A percentile compares a stretch with the other conserved stretches of the same genome.
phyloP scores from a whole-genome alignment of 2,329 filamentous ascomycete genomes.

The Fusarium denticulatum region DNA sequence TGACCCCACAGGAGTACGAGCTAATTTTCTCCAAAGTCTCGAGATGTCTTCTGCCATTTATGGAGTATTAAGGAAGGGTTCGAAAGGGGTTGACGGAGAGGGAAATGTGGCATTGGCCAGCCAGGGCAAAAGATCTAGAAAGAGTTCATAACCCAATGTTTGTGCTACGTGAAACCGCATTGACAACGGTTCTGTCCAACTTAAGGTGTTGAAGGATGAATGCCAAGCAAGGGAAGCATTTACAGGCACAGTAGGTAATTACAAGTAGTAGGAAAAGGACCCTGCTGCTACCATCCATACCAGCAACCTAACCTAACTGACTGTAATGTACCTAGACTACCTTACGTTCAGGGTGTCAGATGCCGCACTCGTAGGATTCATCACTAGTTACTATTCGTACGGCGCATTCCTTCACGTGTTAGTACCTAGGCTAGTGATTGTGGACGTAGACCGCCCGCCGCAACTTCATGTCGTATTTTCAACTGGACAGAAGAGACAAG shows the following conservation, averaged over 20 bases:
- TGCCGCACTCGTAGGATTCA: background rate
- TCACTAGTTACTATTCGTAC: background rate
- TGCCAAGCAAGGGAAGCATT: conserved; percentile 35
- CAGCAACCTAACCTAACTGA: background rate
- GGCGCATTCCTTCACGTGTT: conserved; percentile 37
- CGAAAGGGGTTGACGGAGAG: background rate
- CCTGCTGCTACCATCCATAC: conserved; percentile 4
- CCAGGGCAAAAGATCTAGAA: background rate
- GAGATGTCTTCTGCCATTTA: background rate
- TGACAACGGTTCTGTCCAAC: background rate
- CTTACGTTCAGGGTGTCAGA: conserved; percentile 11
- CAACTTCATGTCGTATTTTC: conserved; percentile 27
- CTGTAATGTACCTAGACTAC: background rate
- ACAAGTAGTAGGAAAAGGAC: conserved; percentile 10
- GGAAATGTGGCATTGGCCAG: background rate
- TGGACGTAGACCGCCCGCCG: conserved; percentile 3
- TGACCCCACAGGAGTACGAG: conserved; percentile 25
- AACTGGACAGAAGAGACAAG: conserved; percentile 5
- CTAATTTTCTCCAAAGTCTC: conserved; percentile 9
- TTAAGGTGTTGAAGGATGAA: conserved; percentile 1
- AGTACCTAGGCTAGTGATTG: background rate
- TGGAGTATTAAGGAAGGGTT: background rate
- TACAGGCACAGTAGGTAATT: background rate
- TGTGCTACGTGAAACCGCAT: background rate
- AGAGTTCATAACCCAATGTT: background rate